Evolutionary conservation across 179 eudicot species (phyloP).

Genomic region (Silene vulgaris): DNA sequence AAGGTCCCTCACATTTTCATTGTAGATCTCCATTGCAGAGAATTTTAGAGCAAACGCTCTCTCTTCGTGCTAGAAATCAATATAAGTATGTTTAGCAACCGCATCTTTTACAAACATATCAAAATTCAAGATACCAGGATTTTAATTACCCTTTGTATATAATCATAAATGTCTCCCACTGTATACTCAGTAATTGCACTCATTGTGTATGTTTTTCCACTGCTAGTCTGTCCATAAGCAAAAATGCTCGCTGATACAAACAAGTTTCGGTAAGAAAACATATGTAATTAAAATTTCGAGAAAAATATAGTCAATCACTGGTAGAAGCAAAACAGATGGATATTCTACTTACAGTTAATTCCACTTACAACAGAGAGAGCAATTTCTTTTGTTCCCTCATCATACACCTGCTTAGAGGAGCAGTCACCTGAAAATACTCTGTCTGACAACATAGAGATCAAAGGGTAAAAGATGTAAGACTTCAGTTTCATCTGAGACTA

Average conservation of each 20-base stretch:
- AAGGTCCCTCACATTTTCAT: conserved; percentile 89
- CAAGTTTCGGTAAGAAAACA: conserved; percentile 14
- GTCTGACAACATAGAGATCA: conserved; percentile 39
- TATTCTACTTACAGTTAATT: conserved; percentile 68
- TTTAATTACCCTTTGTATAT: conserved; percentile 59
- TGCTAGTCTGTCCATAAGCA: conserved; percentile 97
- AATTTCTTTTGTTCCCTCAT: conserved; percentile 75
- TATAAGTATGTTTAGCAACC: conserved; percentile 15
- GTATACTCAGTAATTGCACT: conserved; percentile 67
- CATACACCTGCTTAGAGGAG: conserved; percentile 74
- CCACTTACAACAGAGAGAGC: conserved; percentile 90
- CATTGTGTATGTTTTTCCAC: conserved; percentile 97
- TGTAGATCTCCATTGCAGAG: conserved; percentile 92
- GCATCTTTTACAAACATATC: background rate
- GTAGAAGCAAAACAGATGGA: background rate
- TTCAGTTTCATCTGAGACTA: background rate
- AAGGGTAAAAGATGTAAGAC: conserved; percentile 18
- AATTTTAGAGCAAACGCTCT: conserved; percentile 82
- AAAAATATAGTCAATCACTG: conserved; percentile 1
- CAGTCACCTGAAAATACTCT: conserved; percentile 83
- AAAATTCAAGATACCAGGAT: conserved; percentile 5
- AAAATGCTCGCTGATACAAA: conserved; percentile 67
- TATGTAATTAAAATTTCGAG: background rate
- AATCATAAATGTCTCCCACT: conserved; percentile 78
- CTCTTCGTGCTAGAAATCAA: conserved; percentile 65